A percentile compares a stretch with the other conserved stretches of the same genome.
Conservation (phyloP, 2,329 filamentous ascomycete genomes). For the Cordyceps tenuipes region DNA sequence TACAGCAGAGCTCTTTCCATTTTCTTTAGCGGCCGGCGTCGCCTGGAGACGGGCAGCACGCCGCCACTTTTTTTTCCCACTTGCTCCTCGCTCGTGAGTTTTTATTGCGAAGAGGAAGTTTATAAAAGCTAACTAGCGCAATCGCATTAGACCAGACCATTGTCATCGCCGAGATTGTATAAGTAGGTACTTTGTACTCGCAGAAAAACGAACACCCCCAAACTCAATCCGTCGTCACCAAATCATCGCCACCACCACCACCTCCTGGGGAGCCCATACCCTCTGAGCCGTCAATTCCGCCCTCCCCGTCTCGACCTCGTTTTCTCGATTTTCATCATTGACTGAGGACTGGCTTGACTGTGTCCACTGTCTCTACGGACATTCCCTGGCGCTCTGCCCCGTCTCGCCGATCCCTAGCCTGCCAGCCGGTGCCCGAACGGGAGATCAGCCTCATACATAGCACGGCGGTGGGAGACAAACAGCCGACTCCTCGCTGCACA, state of each 20-base stretch:
- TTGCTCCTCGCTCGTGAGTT: not conserved
- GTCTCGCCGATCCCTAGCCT: not conserved
- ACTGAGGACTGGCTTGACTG: not conserved
- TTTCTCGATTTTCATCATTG: not conserved
- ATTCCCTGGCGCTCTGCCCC: not conserved
- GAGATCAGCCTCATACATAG: conserved; percentile 5
- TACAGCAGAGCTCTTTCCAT: not conserved
- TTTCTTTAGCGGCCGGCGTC: not conserved
- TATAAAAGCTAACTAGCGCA: too few relatives aligned
- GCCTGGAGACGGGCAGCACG: not conserved
- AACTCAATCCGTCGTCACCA: not conserved
- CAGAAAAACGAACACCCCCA: not conserved
- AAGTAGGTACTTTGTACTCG: too few relatives aligned
- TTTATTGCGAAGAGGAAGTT: not conserved
- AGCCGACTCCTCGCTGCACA: not conserved
- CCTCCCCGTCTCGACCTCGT: not conserved
- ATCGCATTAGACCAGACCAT: not conserved
- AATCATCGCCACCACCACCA: not conserved
- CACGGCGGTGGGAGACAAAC: conserved; percentile 3
- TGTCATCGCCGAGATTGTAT: not conserved
- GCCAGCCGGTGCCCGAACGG: not conserved
- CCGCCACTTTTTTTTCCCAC: not conserved
- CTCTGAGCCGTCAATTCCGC: not conserved
- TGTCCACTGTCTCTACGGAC: not conserved
- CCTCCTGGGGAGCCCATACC: not conserved